Evolutionary conservation across 2,329 filamentous ascomycete species (phyloP), one percentile per base, ranked within the genome.

Genomic region (Myotisia sp.): DNA sequence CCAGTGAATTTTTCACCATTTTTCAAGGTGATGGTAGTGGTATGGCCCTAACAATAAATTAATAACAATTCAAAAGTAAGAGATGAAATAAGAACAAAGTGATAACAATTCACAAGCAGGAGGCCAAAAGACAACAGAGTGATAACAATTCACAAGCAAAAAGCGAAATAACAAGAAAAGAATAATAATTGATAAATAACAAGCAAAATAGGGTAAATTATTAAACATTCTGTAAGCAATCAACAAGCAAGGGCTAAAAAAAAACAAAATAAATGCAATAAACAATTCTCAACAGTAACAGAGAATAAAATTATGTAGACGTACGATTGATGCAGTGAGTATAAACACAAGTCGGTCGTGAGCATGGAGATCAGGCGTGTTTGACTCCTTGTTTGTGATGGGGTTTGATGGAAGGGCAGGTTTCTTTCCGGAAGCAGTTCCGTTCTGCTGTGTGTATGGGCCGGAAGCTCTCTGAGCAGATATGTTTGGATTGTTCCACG

Each of bases 401-500:
- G 51, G 49, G 40, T 59, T 62, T 10, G 58, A 47, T 10, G 55
- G 52, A 12, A 48, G 46, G 20, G 53, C 48, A 21, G 58, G 50
- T 43, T 63, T 68, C 34, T 59, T 47, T 36, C 56, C 54, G 26
- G 54, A 55, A 44, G 60, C 56, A 41, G 58, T 62, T 45, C 71
- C 72, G 59, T 76, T 76, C 42, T 65, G 60, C 39, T 64, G 60
- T 39, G 55, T 50, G 34, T 60, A 52, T 6, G 34, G 17, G 39
- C 56, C 59, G 17, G 64, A 59, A 29, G 64, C 52, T 44, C 69
- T 67, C 45, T 74, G 69, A 13, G 69, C 72, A 50, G 74, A 67
- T 28, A 71, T 69, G 51, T 76, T 76, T 37, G 67, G 64, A 46
- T 69, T 70, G 48, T 67, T 62, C 73, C 73, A 77, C 48, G 70